phyloP scores from a whole-genome alignment of 1,284 basidiomycete species.

The Pisolithus thermaeus region DNA sequence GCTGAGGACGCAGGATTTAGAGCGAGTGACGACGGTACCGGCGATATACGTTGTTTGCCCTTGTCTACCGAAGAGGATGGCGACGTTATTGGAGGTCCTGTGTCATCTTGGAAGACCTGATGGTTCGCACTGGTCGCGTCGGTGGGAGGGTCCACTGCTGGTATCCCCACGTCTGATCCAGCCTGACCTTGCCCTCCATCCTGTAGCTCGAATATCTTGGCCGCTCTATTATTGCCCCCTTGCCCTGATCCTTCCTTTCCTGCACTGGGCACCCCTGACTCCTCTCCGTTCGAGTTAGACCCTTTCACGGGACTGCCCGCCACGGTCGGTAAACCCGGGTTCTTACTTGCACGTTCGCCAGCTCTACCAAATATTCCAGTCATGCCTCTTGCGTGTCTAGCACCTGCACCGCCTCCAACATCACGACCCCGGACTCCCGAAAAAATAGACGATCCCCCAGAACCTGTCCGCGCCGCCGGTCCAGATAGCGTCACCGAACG shows the following conservation, averaged over 20 bases:
- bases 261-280: neutral
- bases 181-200: no score
- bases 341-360: slow-evolving; percentile 53
- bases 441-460: slow-evolving; percentile 1
- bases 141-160: neutral
- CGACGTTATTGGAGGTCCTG: slow-evolving; percentile 7
- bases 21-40: slow-evolving; percentile 38
- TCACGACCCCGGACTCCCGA: slow-evolving; percentile 3
- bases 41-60: slow-evolving; percentile 20
- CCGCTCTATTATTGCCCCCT: slow-evolving; percentile 1
- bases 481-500: slow-evolving; percentile 17
- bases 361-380: slow-evolving; percentile 27
- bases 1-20: slow-evolving; percentile 50
- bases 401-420: neutral
- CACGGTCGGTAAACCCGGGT: slow-evolving; percentile 55
- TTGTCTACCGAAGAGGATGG: slow-evolving; percentile 21
- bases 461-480: neutral
- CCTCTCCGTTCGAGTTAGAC: neutral
- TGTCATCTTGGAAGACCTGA: neutral
- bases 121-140: neutral
- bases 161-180: no score
- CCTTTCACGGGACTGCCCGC: slow-evolving; percentile 54
- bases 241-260: slow-evolving; percentile 3
- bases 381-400: slow-evolving; percentile 13
- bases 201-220: neutral